Base-by-base conservation (phyloP, 495 filamentous ascomycete genomes). In the Penicillium desertorum region DNA sequence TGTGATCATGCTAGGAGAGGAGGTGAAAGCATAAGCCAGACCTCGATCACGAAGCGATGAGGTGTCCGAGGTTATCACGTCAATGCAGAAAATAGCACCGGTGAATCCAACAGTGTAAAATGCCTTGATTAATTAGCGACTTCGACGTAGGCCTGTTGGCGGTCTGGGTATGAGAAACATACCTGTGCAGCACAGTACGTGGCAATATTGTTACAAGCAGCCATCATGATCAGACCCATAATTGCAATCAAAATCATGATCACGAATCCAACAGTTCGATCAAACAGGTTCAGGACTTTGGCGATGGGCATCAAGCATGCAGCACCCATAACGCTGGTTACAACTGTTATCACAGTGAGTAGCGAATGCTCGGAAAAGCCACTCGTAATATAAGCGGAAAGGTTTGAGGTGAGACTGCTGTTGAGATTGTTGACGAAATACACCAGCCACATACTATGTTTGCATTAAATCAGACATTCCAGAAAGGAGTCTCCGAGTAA, bases 261-360 rank as follows among this genome's bases (percentile, higher is more conserved):
- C 9, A 66, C 78, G 56, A 85, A 86, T 37, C 73, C 74, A 32
- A 79, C 62, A 63, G 81, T 59, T 61, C 82, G 65, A 37, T 86
- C 87, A 77, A 80, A 89, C 20, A 86, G 71, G 62, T 88, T 84
- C 50, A 88, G 73, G 23, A 89, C 69, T 67, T 89, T 89, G 42
- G 84, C 86, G 36, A 88, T 74, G 4, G 86, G 79, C 45, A 88
- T 86, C 83, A 54, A 76, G 63, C 55, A 88, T 66, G 62, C 83
- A 83, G 59, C 61, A 29, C 79, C 81, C 57, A 88, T 82, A 41
- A 89, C 57, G 22, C 55, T 67, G 4, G 70, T 66, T 19, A 77
- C 59, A 37, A 76, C 63, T 7, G 54, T 44, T n/a, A 69, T 72
- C 1, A 66, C 66, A 1, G 67, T 66, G 0, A 66, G 62, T 39